phyloP scores from a whole-genome alignment of 371 early-diverging fungal genomes.

The Chytridium lagenaria region DNA sequence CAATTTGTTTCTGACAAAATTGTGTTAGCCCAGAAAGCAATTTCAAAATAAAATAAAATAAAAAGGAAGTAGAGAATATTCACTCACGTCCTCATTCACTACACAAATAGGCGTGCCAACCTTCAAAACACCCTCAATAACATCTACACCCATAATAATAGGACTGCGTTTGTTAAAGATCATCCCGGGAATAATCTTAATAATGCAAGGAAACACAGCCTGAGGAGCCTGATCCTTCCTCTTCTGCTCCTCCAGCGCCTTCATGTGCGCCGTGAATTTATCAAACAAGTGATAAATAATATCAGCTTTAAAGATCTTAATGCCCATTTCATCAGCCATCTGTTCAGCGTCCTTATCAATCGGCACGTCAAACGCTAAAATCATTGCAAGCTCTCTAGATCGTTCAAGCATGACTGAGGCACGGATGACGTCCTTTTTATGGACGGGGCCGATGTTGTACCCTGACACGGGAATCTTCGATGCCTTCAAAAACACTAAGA shows the following conservation, averaged over 20 bases:
- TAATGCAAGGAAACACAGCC: conserved; percentile 96
- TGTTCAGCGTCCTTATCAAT: conserved; percentile 96
- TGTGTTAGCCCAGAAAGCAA: conserved; percentile 4
- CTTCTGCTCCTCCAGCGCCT: conserved; percentile 79
- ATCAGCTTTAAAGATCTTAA: conserved; percentile 96
- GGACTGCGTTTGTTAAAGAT: conserved; percentile 98
- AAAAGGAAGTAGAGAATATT: no score
- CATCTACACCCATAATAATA: conserved; percentile 97
- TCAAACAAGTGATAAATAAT: conserved; percentile 99
- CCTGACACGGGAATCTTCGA: conserved; percentile 97
- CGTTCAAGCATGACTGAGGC: conserved; percentile 93
- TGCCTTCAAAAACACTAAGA: conserved; percentile 93
- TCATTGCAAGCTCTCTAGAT: conserved; percentile 88
- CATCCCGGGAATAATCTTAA: conserved; percentile 94
- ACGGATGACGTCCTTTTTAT: conserved; percentile 97
- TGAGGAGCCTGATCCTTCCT: conserved; percentile 86
- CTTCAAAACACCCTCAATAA: conserved; percentile 92
- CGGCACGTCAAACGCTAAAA: conserved; percentile 99
- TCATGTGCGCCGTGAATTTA: conserved; percentile 75
- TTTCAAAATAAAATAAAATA: no score
- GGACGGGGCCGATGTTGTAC: conserved; percentile 98
- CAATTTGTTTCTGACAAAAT: conserved; percentile 49
- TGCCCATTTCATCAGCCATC: conserved; percentile 90
- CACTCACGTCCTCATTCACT: conserved; percentile 75
- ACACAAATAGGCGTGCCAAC: conserved; percentile 97